Percentiles rank a stretch among this genome's conserved stretches.
Evolutionary conservation across 2,329 filamentous ascomycete species (phyloP).

Genomic region (Alternaria ethzedia): DNA sequence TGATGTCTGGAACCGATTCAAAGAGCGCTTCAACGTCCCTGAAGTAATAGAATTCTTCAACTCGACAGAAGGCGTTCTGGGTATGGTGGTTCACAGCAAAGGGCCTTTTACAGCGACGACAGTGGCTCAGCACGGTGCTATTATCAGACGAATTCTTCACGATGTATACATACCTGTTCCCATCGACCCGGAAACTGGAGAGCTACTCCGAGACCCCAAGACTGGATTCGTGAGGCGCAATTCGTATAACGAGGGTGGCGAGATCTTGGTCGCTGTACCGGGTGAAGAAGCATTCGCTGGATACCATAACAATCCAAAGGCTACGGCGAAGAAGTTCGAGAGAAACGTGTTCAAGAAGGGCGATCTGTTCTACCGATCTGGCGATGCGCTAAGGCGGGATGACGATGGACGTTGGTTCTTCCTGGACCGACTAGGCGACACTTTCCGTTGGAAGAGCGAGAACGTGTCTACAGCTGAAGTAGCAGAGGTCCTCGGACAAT

Average conservation of each 20-base stretch:
- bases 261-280: slow-evolving; percentile 71
- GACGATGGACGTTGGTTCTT: slow-evolving; percentile 55
- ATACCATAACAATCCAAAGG: slow-evolving; percentile 70
- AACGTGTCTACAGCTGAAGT: slow-evolving; percentile 57
- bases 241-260: slow-evolving; percentile 71
- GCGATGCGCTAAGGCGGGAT: slow-evolving; percentile 53
- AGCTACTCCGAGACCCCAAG: slow-evolving; percentile 67
- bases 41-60: slow-evolving; percentile 77
- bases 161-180: slow-evolving; percentile 68
- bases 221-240: slow-evolving; percentile 70
- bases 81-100: slow-evolving; percentile 58
- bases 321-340: slow-evolving; percentile 64
- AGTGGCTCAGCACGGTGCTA: slow-evolving; percentile 72
- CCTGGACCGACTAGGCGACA: slow-evolving; percentile 55
- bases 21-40: slow-evolving; percentile 66
- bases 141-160: slow-evolving; percentile 60
- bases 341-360: slow-evolving; percentile 52
- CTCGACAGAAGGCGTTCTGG: slow-evolving; percentile 73
- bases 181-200: slow-evolving; percentile 71
- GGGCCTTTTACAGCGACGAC: slow-evolving; percentile 64
- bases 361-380: slow-evolving; percentile 55
- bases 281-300: slow-evolving; percentile 59
- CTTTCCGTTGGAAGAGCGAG: slow-evolving; percentile 57
- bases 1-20: slow-evolving; percentile 70
- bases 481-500: slow-evolving; percentile 51